Conservation (phyloP, 1,284 basidiomycete species). For the Somion occarium region DNA sequence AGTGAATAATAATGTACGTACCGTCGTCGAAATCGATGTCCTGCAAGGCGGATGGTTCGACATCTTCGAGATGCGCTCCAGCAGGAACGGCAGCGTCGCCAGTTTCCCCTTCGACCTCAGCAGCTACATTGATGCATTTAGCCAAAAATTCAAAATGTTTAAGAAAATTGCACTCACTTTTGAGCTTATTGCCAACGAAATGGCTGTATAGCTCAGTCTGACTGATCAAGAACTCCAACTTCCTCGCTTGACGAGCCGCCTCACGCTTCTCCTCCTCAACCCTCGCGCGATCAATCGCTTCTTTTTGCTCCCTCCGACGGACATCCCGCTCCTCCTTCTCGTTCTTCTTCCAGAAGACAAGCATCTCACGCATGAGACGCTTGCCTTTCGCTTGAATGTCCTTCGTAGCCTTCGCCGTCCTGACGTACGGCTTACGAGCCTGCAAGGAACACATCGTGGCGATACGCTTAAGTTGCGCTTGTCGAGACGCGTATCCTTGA, state of each 20-base stretch:
- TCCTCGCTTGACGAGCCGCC: slow-evolving; percentile 91
- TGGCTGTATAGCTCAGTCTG: slow-evolving; percentile 99
- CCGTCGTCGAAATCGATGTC: slow-evolving; percentile 96
- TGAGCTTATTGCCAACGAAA: slow-evolving; percentile 98
- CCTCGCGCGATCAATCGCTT: slow-evolving; percentile 85
- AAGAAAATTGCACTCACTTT: slow-evolving; percentile 57
- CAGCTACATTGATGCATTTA: slow-evolving; percentile 43
- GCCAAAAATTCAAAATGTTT: slow-evolving; percentile 4
- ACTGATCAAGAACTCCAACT: slow-evolving; percentile 98
- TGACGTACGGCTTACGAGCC: slow-evolving; percentile 77
- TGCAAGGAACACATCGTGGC: slow-evolving; percentile 75
- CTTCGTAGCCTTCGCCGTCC: slow-evolving; percentile 81
- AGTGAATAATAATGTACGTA: slow-evolving; percentile 29
- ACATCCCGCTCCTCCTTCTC: slow-evolving; percentile 94
- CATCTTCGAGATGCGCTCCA: slow-evolving; percentile 54
- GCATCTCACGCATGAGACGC: slow-evolving; percentile 89
- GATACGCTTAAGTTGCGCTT: slow-evolving; percentile 71
- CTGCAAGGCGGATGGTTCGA: slow-evolving; percentile 48
- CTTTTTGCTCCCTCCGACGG: slow-evolving; percentile 92
- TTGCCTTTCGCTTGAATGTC: slow-evolving; percentile 87
- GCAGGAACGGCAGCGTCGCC: slow-evolving; percentile 43
- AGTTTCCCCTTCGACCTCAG: slow-evolving; percentile 81
- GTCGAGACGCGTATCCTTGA: slow-evolving; percentile 58
- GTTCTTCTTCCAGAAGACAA: slow-evolving; percentile 97
- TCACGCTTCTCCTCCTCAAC: slow-evolving; percentile 97